Base-by-base conservation (phyloP, 1,284 basidiomycete species). In the Pterulicium gracile region DNA sequence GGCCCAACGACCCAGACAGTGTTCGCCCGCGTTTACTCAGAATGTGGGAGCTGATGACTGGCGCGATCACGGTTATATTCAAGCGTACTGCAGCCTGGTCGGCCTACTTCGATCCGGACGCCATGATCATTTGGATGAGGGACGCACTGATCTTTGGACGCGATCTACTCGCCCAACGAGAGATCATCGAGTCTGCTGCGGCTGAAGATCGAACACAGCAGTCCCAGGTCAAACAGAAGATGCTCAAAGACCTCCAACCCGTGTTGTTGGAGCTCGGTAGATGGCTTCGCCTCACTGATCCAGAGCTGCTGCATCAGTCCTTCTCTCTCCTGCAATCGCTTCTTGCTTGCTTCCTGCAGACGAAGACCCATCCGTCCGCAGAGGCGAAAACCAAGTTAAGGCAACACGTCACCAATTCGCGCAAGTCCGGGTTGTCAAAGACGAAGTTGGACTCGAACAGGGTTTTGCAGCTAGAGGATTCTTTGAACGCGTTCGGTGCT, bases 41-140 rank as follows among this genome's bases (percentile, higher is more conserved):
- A 50, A 68, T 95, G 34, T 97, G 93, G 93, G 71, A 71, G 39
- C 63, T 79, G 24, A 91, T 96, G 88, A 83, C 84, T 7, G 72
- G 74, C 45, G 77, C 87, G 3, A 75, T 94, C 42, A 75, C 85
- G 0, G 71, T 85, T 46, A 90, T 97, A 52, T 95, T 95, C 66
- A 79, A 77, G 55, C 74, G 77, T 45, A 93, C 91, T 2, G 81
- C 84, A 0, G 59, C 68, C 17, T 98, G 93, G 93, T 78, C 94
- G 0, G 63, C 68, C 7, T 84, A 74, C 57, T 89, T 88, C 59
- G 81, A 87, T 49, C 80, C 79, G 55, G 75, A 81, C 22, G 79
- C 82, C 46, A 95, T 98, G 92, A 75, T 86, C 19, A 76, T 83
- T 42, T 98, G 93, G 93, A 96, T 98, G 94, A 79, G 92, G 50